Conservation (phyloP, 2,329 filamentous ascomycete species). For the Cladophialophora yegresii region DNA sequence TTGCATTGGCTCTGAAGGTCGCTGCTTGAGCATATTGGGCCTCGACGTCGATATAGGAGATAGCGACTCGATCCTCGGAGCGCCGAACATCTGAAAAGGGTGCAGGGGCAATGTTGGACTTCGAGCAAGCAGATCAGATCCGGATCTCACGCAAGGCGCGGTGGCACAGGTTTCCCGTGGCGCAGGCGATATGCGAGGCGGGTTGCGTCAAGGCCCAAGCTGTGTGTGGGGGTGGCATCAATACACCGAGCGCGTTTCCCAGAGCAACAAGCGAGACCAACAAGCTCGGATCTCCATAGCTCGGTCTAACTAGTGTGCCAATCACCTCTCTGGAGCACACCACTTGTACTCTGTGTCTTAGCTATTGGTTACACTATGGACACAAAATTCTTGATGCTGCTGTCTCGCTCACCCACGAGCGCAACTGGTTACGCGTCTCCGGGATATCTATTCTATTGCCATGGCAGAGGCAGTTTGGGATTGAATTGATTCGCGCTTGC, state of each 20-base stretch:
- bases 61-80: background rate
- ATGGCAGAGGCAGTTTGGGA: background rate
- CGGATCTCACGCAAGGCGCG: conserved; percentile 20
- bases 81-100: background rate
- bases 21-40: conserved; percentile 9
- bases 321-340: background rate
- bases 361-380: background rate
- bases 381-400: background rate
- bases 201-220: conserved; percentile 16
- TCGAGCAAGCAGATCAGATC: conserved; percentile 1
- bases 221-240: background rate
- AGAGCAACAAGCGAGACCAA: conserved; percentile 10
- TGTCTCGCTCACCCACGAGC: background rate
- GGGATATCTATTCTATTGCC: background rate
- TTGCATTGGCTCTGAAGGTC: conserved; percentile 5
- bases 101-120: background rate
- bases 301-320: background rate
- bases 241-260: conserved; percentile 7
- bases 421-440: too few species aligned
- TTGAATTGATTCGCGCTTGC: background rate
- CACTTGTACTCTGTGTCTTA: background rate
- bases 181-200: conserved; percentile 11
- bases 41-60: background rate
- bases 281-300: background rate
- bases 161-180: conserved; percentile 3